Base-by-base conservation (phyloP, 1,139 yeast genomes). In the Kodamaea anthophila region DNA sequence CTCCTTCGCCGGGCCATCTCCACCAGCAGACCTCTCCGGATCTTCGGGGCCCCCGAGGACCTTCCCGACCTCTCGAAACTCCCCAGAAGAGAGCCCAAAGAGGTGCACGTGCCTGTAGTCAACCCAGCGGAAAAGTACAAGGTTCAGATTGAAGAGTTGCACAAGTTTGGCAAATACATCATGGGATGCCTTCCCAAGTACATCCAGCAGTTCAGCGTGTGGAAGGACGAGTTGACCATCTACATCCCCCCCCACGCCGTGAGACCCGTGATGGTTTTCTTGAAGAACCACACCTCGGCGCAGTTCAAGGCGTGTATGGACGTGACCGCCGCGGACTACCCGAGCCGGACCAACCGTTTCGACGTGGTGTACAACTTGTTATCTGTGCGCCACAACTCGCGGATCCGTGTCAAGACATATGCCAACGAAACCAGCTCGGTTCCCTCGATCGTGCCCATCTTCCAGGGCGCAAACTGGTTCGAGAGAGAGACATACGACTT, bases 401-500 rank as follows among this genome's bases (percentile, higher is more conserved):
- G 95, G 56, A 82, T 85, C 53, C 72, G 94, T 57, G 88, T 85
- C 51, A 85, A 85, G 67, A 84, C 95, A 14, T 85, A 82, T 50
- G 94, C 95, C 14, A 77, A 77, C 36, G 95, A 85, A 57, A 75
- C 83, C 31, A 70, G 82, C 30, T 74, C 93, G 5, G 94, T 85
- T 37, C 95, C 95, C 25, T 77, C 87, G 33, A 58, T 81, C 37
- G 77, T 80, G 12, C 75, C 77, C 13, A 51, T 85, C 37, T 83
- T 61, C 55, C 76, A 77, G 53, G 94, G 94, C 40, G 81, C 87
- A 39, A 84, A 85, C 61, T 85, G 95, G 95, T 81, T 74, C 52
- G 94, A 84, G 62, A 74, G 94, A 57, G 94, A 84, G 57, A 77
- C 93, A 9, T 84, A 82, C 55, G 94, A 84, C 53, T 69, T 84